A percentile compares a stretch with the other conserved stretches of the same genome.
Evolutionary conservation across 2,329 filamentous ascomycete genomes (phyloP).

Genomic region (Conoideocrella luteorostrata): DNA sequence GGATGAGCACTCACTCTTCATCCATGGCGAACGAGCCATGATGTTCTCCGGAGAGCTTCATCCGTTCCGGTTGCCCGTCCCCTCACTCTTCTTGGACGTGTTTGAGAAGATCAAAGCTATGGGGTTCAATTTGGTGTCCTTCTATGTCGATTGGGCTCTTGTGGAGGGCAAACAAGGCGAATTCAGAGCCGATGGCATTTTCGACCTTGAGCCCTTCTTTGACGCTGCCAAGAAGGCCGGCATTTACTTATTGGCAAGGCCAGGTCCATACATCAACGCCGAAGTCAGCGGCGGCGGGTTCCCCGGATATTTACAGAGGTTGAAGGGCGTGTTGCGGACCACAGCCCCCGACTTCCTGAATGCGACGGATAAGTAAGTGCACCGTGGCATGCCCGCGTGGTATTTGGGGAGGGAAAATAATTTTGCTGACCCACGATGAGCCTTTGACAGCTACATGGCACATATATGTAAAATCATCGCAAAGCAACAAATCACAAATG

Average conservation of each 20-base stretch:
- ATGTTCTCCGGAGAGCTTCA: constrained; percentile 71
- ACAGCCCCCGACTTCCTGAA: constrained; percentile 54
- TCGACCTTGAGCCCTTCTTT: constrained; percentile 69
- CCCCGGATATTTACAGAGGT: constrained; percentile 69
- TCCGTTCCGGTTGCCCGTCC: constrained; percentile 49
- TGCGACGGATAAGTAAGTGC: constrained; percentile 56
- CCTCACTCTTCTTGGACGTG: constrained; percentile 56
- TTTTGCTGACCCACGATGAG: too few species aligned
- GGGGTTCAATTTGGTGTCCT: constrained; percentile 73
- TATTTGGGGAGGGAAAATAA: too few species aligned
- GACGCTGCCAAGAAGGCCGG: constrained; percentile 66
- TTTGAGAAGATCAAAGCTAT: constrained; percentile 79
- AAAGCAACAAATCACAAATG: constrained; percentile 73
- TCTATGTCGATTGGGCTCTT: constrained; percentile 74
- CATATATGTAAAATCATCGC: constrained; percentile 62
- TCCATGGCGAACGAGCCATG: constrained; percentile 63
- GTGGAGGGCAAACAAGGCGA: constrained; percentile 66
- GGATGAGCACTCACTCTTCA: constrained; percentile 65
- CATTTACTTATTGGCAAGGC: constrained; percentile 67
- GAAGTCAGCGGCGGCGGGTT: constrained; percentile 72
- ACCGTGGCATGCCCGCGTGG: neutral
- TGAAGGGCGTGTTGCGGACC: constrained; percentile 60
- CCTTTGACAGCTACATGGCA: constrained; percentile 45
- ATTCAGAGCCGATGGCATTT: constrained; percentile 65
- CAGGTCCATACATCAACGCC: constrained; percentile 73